Evolutionary conservation across 768 basidiomycete species (phyloP).

Genomic region (Hypsizygus marmoreus): DNA sequence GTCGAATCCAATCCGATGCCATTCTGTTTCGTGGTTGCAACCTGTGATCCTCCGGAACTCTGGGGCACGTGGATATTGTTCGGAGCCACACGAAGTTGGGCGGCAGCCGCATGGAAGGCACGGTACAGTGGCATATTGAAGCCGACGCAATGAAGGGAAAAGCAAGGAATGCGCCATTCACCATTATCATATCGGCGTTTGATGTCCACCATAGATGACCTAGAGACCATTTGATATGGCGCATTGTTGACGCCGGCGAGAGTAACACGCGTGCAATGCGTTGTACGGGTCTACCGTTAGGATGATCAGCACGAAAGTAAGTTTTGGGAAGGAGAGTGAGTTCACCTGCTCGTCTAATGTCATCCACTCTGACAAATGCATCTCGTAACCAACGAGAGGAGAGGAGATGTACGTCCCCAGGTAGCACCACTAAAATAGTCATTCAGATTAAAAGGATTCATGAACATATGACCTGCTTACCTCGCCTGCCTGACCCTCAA

Average conservation of each 20-base stretch:
- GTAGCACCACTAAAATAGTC: constrained; percentile 28
- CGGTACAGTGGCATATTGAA: constrained; percentile 20
- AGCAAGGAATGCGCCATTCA: constrained; percentile 26
- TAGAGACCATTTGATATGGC: constrained; percentile 9
- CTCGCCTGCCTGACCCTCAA: constrained; percentile 22
- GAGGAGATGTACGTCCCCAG: constrained; percentile 24
- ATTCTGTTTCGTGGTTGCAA: no score
- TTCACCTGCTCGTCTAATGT: constrained; percentile 29
- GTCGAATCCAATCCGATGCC: no score
- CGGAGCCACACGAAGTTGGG: neutral
- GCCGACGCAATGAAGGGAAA: constrained; percentile 26
- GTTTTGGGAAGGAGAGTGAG: neutral
- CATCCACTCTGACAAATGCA: constrained; percentile 33
- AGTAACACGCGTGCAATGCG: constrained; percentile 22
- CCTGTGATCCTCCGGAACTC: no score
- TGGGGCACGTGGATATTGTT: no score
- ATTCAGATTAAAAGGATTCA: neutral
- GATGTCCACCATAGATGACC: constrained; percentile 12
- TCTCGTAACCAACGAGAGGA: constrained; percentile 20
- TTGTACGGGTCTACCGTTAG: constrained; percentile 23
- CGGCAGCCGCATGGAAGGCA: constrained; percentile 7
- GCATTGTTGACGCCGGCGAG: constrained; percentile 2
- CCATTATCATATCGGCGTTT: constrained; percentile 26
- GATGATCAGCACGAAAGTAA: neutral
- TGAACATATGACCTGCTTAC: constrained; percentile 8